Conservation (phyloP, 148 eudicot genomes). For the Rhododendron henanense region DNA sequence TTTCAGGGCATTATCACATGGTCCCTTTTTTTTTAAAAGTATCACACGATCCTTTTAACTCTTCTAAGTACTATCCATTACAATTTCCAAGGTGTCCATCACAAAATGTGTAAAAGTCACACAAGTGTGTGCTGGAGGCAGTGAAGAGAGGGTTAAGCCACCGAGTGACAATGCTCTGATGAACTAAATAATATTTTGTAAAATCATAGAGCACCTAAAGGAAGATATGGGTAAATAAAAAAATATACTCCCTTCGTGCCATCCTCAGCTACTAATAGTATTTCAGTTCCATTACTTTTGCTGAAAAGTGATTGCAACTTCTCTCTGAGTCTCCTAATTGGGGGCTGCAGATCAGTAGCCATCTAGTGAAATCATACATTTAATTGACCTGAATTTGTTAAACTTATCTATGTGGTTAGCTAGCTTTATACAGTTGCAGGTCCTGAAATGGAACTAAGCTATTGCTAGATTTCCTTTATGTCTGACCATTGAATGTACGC, state of each 20-base stretch:
- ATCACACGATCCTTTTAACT: too few species aligned
- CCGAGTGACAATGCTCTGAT: too few species aligned
- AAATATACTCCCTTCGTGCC: neutral
- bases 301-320: conserved; percentile 9
- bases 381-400: neutral
- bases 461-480: neutral
- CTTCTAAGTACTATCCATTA: too few species aligned
- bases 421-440: conserved; percentile 9
- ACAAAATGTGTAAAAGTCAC: too few species aligned
- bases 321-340: neutral
- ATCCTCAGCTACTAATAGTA: neutral
- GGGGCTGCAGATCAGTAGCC: conserved; percentile 11
- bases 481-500: neutral
- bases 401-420: neutral
- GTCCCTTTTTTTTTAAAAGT: too few species aligned
- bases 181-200: too few species aligned
- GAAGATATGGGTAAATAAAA: too few species aligned
- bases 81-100: too few species aligned
- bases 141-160: too few species aligned
- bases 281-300: conserved; percentile 7
- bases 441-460: conserved; percentile 1
- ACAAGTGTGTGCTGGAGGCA: too few species aligned
- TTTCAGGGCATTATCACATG: too few species aligned
- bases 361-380: neutral
- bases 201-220: too few species aligned